Percentiles rank a stretch among this genome's conserved stretches.
phyloP scores from a whole-genome alignment of 2,329 filamentous ascomycete genomes.

The Cryphonectria parasitica region DNA sequence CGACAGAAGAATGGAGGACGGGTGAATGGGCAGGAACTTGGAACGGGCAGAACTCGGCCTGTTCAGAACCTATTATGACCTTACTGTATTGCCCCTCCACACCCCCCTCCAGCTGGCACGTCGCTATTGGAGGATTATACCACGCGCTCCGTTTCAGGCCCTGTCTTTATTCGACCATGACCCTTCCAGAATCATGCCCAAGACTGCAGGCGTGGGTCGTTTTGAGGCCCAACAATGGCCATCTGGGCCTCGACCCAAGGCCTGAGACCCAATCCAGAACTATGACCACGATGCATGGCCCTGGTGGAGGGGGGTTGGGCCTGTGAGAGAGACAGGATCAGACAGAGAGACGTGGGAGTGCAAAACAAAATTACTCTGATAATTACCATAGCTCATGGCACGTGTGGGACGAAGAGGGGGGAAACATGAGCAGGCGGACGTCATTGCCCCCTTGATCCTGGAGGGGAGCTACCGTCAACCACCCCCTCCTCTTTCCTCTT shows the following conservation, averaged over 20 bases:
- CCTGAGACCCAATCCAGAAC: background rate
- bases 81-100: slow-evolving; percentile 6
- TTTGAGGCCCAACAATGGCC: slow-evolving; percentile 11
- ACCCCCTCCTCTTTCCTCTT: slow-evolving; percentile 20
- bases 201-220: slow-evolving; percentile 2
- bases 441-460: slow-evolving; percentile 6
- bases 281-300: background rate
- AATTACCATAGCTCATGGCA: background rate
- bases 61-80: background rate
- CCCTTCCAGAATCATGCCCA: slow-evolving; percentile 7
- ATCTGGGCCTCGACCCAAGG: background rate
- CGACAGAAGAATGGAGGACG: background rate
- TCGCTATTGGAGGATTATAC: slow-evolving; percentile 11
- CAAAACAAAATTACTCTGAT: background rate
- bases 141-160: slow-evolving; percentile 16
- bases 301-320: background rate
- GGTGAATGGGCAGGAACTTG: background rate
- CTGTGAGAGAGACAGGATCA: background rate
- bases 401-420: background rate
- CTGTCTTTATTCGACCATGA: slow-evolving; percentile 2
- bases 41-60: slow-evolving; percentile 1
- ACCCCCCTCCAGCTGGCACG: slow-evolving; percentile 12
- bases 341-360: background rate
- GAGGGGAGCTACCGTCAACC: background rate
- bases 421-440: slow-evolving; percentile 8